Evolutionary conservation across 2,329 filamentous ascomycete genomes (phyloP).

Genomic region (Xylaria sp.): DNA sequence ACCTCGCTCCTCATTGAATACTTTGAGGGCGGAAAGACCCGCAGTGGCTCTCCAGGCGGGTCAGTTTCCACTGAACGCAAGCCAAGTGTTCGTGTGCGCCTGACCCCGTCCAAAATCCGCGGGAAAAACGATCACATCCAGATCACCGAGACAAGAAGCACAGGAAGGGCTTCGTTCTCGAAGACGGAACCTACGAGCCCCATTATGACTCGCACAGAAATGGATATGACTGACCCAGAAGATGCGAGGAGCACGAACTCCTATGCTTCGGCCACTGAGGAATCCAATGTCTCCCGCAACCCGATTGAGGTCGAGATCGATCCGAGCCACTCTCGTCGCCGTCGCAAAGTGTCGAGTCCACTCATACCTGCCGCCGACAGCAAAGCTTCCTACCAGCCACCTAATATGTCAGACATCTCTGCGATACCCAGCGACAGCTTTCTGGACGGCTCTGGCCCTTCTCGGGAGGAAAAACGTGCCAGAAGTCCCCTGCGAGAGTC

Average conservation of each 20-base stretch:
- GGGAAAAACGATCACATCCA: constrained; percentile 75
- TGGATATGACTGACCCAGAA: constrained; percentile 52
- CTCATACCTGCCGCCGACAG: constrained; percentile 61
- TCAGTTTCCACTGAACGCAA: constrained; percentile 63
- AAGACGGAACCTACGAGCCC: constrained; percentile 43
- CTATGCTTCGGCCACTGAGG: constrained; percentile 77
- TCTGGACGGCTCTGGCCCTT: constrained; percentile 58
- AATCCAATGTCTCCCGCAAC: constrained; percentile 74
- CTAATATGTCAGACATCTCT: constrained; percentile 83
- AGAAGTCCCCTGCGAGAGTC: constrained; percentile 48
- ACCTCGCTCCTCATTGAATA: constrained; percentile 94
- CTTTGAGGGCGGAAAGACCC: constrained; percentile 76
- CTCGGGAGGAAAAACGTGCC: constrained; percentile 42
- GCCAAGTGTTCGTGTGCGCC: constrained; percentile 77
- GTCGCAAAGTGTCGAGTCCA: constrained; percentile 63
- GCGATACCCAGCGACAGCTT: constrained; percentile 67
- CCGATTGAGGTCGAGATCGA: constrained; percentile 91
- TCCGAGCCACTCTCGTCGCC: constrained; percentile 55
- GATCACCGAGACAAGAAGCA: constrained; percentile 78
- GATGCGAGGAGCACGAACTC: constrained; percentile 72
- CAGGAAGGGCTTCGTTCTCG: constrained; percentile 65
- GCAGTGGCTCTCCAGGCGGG: constrained; percentile 52
- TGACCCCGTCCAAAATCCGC: constrained; percentile 76
- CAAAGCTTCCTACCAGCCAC: constrained; percentile 63
- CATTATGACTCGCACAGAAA: constrained; percentile 65